Base-by-base conservation (phyloP, 208 protist genomes). In the Zelonia costaricensis region DNA sequence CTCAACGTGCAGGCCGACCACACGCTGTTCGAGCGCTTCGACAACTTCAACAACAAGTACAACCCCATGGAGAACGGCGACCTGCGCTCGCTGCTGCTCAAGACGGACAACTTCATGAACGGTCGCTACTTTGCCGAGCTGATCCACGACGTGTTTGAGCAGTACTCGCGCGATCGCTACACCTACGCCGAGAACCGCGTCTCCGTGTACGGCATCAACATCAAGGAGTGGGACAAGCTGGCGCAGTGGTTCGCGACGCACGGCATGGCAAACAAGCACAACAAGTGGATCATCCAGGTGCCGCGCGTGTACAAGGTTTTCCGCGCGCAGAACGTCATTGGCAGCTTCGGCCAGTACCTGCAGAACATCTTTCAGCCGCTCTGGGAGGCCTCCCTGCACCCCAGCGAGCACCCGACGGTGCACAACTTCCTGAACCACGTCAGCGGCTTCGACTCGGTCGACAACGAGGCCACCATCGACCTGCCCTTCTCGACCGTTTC, bases 41-140 rank as follows among this genome's bases (percentile, higher is more conserved):
- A 99, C 78, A 98, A 98, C 69, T 99, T 99, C 82, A 99, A 99
- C 76, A 89, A 97, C 78, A 98, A 98, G 75, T 99, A 99, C 86
- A 99, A 99, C 76, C 98, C 98, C 15, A 92, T 98, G 75, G 97
- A 97, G 23, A 92, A 93, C 60, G 80, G 80, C 16, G 85, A 96
- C 44, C 69, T 99, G 20, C 91, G 98, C 45, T 97, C 96, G 20
- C 90, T 99, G 43, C 95, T 99, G 74, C 85, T 99, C 38, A 99
- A 99, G 80, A 99, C 98, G 9, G 97, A 99, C 74, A 99, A 99
- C 84, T 87, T 98, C 56, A 97, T 99, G 80, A 93, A 98, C 40
- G 96, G 97, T 35, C 87, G 94, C 52, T 99, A 99, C 78, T 97
- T 99, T 62, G 98, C 96, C 35, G 96, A 99, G 62, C 54, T 99